phyloP scores from a whole-genome alignment of 2,329 filamentous ascomycete species.

The Didymella pomorum region DNA sequence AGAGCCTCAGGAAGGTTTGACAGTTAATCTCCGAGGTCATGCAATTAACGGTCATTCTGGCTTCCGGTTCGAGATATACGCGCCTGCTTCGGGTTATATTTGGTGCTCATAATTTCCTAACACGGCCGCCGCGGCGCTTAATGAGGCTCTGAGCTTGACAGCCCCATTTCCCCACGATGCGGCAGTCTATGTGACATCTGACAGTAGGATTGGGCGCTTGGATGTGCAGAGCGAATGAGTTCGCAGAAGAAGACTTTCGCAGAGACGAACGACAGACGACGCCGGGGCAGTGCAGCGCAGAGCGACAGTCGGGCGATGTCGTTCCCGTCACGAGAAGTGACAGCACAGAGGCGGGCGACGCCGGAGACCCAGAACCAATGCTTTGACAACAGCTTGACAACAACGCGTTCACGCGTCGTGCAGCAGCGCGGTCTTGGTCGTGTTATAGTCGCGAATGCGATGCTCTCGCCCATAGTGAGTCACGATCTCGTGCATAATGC shows the following conservation, averaged over 20 bases:
- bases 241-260: constrained; percentile 9
- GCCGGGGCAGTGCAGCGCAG: constrained; percentile 24
- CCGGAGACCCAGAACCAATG: constrained; percentile 39
- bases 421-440: constrained; percentile 38
- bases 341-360: constrained; percentile 39
- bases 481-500: constrained; percentile 39
- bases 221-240: constrained; percentile 40
- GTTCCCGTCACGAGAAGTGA: constrained; percentile 19
- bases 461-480: constrained; percentile 47
- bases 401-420: constrained; percentile 47
- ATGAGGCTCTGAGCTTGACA: constrained; percentile 43
- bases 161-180: constrained; percentile 35
- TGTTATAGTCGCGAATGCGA: constrained; percentile 50
- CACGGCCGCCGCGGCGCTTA: constrained; percentile 41
- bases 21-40: constrained; percentile 28
- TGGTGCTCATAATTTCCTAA: constrained; percentile 40
- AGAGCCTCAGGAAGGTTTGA: constrained; percentile 33
- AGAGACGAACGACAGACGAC: constrained; percentile 19
- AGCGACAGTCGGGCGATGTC: constrained; percentile 35
- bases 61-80: constrained; percentile 29
- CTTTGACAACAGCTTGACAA: constrained; percentile 19
- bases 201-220: constrained; percentile 41
- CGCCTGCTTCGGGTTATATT: constrained; percentile 43
- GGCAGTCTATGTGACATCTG: constrained; percentile 39
- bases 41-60: constrained; percentile 43